Evolutionary conservation across 1,139 yeast genomes (phyloP), one percentile per base, ranked within the genome.

Genomic region (Pneumocystis oryctolagi): DNA sequence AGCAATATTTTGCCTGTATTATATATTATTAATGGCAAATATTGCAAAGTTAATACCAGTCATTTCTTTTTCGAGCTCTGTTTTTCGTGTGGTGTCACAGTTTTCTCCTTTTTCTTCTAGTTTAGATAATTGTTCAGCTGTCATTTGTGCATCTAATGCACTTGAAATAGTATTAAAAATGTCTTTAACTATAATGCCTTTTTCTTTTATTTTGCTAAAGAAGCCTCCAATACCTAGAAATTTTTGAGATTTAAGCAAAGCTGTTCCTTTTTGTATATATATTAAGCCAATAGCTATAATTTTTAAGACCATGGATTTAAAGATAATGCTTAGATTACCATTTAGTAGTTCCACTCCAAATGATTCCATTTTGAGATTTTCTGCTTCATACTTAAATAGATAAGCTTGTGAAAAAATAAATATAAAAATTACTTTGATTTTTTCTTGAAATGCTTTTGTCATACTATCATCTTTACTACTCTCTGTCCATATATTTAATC

Each of bases 341-440:
- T 90, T 97, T 64, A 92, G 79, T 60, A 90, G 85, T 72, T 90
- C 96, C 62, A 89, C 77, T 8, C 97, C 97, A 75, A 90, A 92
- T 62, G 96, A 87, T 74, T 90, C 97, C 87, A 89, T 84, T 72
- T 90, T 90, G 66, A 92, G 80, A 60, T 86, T 80, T 70, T 89
- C 95, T 1, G 96, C 96, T 73, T 90, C 97, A 58, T 66, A 63
- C 60, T 47, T 47, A 47, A 47, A 47, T 20, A 47, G n/a, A 25
- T 47, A 47, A 47, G 25, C 63, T 35, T 14, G 25, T 16, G 18
- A 18, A 25, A 16, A 25, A 58, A 30, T 20, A 31, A 14, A 12
- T 59, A 9, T 12, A 14, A 39, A 12, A 20, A 25, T n/a, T 47
- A 47, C 55, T 31, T 79, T 80, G 70, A 87, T 81, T 73, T 89